These are phyloP conservation scores for Sporobolomyces roseus DNA, from an alignment of 768 basidiomycete genomes.

Conservation along the genomic window DNA sequence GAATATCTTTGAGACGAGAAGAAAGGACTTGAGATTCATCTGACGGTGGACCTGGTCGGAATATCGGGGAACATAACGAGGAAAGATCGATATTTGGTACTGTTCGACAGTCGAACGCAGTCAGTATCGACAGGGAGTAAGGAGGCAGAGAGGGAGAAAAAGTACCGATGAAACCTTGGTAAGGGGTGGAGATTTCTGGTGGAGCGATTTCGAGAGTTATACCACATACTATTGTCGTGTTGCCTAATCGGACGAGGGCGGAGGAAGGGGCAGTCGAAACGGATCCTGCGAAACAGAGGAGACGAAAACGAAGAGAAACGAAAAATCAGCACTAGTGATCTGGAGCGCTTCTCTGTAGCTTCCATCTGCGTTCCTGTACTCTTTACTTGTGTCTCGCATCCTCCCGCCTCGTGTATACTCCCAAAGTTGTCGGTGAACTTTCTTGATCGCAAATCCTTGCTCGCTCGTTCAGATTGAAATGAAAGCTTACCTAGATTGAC, in stretches of 20 bases:
- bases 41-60: slow-evolving; percentile 89
- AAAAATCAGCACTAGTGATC: too few species aligned
- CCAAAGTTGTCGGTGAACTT: too few species aligned
- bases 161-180: slow-evolving; percentile 75
- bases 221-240: slow-evolving; percentile 93
- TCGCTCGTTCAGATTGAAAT: too few species aligned
- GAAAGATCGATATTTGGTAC: slow-evolving; percentile 95
- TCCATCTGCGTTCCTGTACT: too few species aligned
- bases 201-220: slow-evolving; percentile 93
- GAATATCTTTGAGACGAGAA: slow-evolving; percentile 69
- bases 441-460: too few species aligned
- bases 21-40: slow-evolving; percentile 93
- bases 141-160: not conserved
- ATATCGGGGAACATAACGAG: slow-evolving; percentile 84
- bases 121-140: slow-evolving; percentile 2
- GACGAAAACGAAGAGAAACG: not conserved
- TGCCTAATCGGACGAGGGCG: slow-evolving; percentile 80
- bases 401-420: too few species aligned
- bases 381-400: too few species aligned
- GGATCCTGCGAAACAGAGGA: slow-evolving; percentile 59
- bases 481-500: slow-evolving; percentile 71
- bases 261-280: slow-evolving; percentile 92
- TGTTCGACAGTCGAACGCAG: slow-evolving; percentile 44
- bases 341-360: too few species aligned
- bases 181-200: slow-evolving; percentile 71